Percentiles rank a stretch among this genome's conserved stretches.
These are phyloP conservation scores for Samsoniella hepiali DNA, from an alignment of 2,329 filamentous ascomycete genomes.

Conservation along the genomic window DNA sequence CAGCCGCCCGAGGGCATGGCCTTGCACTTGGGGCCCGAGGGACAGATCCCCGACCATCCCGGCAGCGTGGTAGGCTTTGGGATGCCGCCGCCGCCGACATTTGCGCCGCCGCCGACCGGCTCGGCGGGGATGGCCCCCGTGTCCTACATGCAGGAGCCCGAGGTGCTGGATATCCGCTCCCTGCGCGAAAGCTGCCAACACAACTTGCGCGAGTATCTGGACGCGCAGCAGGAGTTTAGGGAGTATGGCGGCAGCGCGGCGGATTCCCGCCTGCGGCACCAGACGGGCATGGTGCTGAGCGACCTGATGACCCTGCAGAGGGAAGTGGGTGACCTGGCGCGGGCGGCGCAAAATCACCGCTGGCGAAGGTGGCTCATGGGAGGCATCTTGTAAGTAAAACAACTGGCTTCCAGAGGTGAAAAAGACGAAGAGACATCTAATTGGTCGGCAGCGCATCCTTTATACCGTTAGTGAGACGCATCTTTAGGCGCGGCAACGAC, in stretches of 20 bases:
- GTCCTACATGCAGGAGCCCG: neutral
- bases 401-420: neutral
- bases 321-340: conserved; percentile 43
- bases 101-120: conserved; percentile 3
- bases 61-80: conserved; percentile 21
- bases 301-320: conserved; percentile 44
- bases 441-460: conserved; percentile 42
- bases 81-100: conserved; percentile 31
- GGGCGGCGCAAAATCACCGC: conserved; percentile 45
- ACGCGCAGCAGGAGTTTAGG: conserved; percentile 31
- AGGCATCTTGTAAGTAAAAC: conserved; percentile 45
- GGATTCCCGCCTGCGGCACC: conserved; percentile 42
- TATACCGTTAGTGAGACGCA: conserved; percentile 48
- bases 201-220: conserved; percentile 36
- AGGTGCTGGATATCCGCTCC: conserved; percentile 29
- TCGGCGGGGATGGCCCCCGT: neutral
- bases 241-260: conserved; percentile 29
- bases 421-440: neutral
- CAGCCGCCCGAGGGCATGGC: conserved; percentile 17
- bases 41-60: conserved; percentile 24
- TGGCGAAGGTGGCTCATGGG: conserved; percentile 54
- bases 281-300: conserved; percentile 41
- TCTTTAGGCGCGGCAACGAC: conserved; percentile 46
- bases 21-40: conserved; percentile 23
- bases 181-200: conserved; percentile 36